phyloP scores from a whole-genome alignment of 1,139 yeast species.

The Hyphopichia wangnamkhiaoensis region DNA sequence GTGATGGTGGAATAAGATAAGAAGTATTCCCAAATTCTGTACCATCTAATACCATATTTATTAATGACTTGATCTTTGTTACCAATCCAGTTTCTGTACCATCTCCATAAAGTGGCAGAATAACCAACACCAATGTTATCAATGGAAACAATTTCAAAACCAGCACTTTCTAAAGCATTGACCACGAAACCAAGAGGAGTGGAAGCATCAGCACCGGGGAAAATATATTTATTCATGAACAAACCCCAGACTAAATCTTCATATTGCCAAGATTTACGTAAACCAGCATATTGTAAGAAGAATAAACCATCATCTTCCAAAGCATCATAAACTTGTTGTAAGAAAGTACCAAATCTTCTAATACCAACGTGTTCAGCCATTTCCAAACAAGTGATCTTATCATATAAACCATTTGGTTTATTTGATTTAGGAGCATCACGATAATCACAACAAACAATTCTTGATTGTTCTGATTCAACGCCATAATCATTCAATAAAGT shows the following conservation, averaged over 20 bases:
- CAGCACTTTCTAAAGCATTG: constrained; percentile 75
- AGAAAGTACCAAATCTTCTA: constrained; percentile 74
- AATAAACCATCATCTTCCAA: constrained; percentile 90
- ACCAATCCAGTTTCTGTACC: constrained; percentile 94
- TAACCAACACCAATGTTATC: constrained; percentile 94
- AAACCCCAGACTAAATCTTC: constrained; percentile 94
- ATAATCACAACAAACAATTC: constrained; percentile 82
- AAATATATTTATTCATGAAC: constrained; percentile 93
- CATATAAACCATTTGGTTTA: constrained; percentile 61
- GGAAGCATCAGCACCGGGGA: constrained; percentile 98
- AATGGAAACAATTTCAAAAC: constrained; percentile 80
- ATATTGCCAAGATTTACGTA: constrained; percentile 92
- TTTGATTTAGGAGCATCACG: constrained; percentile 83
- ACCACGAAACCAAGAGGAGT: constrained; percentile 88
- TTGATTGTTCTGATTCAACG: constrained; percentile 65
- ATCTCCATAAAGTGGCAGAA: constrained; percentile 88
- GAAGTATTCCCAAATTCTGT: constrained; percentile 91
- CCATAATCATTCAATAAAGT: constrained; percentile 68
- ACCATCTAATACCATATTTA: constrained; percentile 90
- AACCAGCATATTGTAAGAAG: constrained; percentile 86
- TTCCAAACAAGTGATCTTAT: constrained; percentile 88
- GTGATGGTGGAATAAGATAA: constrained; percentile 79
- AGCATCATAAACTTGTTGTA: constrained; percentile 79
- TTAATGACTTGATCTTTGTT: constrained; percentile 75
- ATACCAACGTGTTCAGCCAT: constrained; percentile 98